A percentile compares a stretch with the other conserved stretches of the same genome.
Conservation (phyloP, 192 early-diverging fungal genomes). For the Polychytrium aggregatum region DNA sequence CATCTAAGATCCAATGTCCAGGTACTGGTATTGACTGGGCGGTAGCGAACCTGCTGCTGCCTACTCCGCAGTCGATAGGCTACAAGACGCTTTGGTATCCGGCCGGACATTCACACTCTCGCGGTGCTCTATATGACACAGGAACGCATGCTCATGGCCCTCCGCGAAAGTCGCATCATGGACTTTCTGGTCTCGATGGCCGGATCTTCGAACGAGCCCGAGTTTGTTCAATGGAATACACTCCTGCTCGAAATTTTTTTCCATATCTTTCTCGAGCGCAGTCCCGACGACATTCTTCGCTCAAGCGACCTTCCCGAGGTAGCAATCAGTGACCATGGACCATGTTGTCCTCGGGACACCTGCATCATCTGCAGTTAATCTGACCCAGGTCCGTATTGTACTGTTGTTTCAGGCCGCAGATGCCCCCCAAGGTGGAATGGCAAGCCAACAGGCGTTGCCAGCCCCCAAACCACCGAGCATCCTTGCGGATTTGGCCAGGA, state of each 20-base stretch:
- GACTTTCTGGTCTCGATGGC: conserved; percentile 63
- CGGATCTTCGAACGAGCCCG: conserved; percentile 44
- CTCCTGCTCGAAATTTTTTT: conserved; percentile 52
- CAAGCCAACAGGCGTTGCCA: not conserved
- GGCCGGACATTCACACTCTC: no score
- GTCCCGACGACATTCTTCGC: conserved; percentile 25
- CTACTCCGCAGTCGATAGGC: no score
- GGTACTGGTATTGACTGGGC: conserved; percentile 20
- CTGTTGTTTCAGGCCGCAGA: not conserved
- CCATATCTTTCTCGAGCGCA: conserved; percentile 42
- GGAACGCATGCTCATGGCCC: conserved; percentile 41
- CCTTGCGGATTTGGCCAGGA: conserved; percentile 4
- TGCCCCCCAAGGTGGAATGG: not conserved
- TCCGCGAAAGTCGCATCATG: conserved; percentile 50
- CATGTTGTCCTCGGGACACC: no score
- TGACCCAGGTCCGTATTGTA: no score
- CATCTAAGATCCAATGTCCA: conserved; percentile 53
- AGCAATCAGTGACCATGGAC: no score
- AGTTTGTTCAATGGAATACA: conserved; percentile 52
- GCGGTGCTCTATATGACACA: conserved; percentile 3
- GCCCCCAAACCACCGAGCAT: not conserved
- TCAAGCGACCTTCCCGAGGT: not conserved
- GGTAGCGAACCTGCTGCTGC: no score
- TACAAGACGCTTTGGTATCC: no score
- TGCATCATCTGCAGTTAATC: no score